These are phyloP conservation scores for Davidsoniella virescens DNA, from an alignment of 2,329 filamentous ascomycete species.

Conservation along the genomic window DNA sequence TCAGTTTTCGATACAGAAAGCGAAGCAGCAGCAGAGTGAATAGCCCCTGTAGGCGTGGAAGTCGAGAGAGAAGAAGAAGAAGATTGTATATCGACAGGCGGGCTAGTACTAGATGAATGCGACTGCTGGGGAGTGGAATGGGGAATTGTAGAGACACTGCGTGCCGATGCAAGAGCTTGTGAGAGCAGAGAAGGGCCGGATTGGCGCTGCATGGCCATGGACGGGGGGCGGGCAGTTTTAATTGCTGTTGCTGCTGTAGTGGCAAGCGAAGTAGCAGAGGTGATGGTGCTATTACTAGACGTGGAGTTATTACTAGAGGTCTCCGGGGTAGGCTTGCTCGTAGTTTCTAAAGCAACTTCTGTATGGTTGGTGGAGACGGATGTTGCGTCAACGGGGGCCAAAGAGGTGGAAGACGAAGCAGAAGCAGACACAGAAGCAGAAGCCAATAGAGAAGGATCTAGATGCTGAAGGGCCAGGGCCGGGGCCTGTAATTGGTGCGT, in stretches of 20 bases:
- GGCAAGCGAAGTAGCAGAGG: background rate
- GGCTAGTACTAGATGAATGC: conserved; percentile 3
- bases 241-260: conserved; percentile 12
- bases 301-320: background rate
- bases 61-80: background rate
- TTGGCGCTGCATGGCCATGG: conserved; percentile 24
- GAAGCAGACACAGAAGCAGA: background rate
- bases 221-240: conserved; percentile 28
- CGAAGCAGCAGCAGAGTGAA: background rate
- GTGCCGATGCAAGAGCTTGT: conserved; percentile 41
- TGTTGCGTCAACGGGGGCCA: background rate
- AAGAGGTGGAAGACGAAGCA: conserved; percentile 1
- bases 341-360: background rate
- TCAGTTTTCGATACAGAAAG: background rate
- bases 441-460: background rate
- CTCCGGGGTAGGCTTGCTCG: background rate
- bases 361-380: background rate
- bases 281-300: background rate
- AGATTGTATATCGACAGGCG: no score
- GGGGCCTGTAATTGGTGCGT: background rate
- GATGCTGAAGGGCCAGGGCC: background rate
- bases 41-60: background rate
- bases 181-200: conserved; percentile 39
- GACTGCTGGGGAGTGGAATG: conserved; percentile 8
- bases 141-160: conserved; percentile 21